Base-by-base conservation (phyloP, 169 alveolate genomes). In the Eimeria necatrix region DNA sequence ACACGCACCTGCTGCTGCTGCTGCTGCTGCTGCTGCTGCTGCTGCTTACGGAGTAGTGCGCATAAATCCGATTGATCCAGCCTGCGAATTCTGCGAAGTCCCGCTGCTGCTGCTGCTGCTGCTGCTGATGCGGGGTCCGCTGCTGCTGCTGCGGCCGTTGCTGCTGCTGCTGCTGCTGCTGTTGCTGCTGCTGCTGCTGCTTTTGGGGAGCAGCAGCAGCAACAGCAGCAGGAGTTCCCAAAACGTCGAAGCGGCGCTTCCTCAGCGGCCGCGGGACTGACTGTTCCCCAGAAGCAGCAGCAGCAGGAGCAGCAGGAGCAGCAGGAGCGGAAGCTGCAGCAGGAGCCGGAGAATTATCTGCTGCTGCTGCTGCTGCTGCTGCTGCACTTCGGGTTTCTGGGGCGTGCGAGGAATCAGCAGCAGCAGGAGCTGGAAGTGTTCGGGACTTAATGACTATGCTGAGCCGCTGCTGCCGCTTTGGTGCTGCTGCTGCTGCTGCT, bases 91-190 rank as follows among this genome's bases (percentile, higher is more conserved):
- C 76, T 64, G 76, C 76, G 20, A 14, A 64, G 20, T n/a, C 76
- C 41, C 20, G 76, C 20, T 64, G 76, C 76, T 64, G 76, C 26
- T 64, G 76, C 76, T 64, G 76, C 76, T 64, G 76, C 26, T 64
- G 14, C 26, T 64, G 76, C 76, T 64, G 76, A 8, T 64, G 76
- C 9, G 8, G 76, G 41, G 8, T 10, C 76, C 20, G 76, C 26
- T 14, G 18, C 26, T 64, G 76, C 26, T 14, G 76, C 76, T 64
- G 41, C 26, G 8, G 76, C 9, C 8, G 18, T 64, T 64, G 76
- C 26, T 20, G 76, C 76, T 64, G 41, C 76, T 20, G 76, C 20
- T 14, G 18, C 26, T 9, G 14, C 26, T 64, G 76, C 76, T 14
- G 76, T n/a, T 64, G 76, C 26, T 14, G 18, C 26, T 64, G 76